Base-by-base conservation (phyloP, 2,329 filamentous ascomycete genomes). In the Colletotrichum sp. region DNA sequence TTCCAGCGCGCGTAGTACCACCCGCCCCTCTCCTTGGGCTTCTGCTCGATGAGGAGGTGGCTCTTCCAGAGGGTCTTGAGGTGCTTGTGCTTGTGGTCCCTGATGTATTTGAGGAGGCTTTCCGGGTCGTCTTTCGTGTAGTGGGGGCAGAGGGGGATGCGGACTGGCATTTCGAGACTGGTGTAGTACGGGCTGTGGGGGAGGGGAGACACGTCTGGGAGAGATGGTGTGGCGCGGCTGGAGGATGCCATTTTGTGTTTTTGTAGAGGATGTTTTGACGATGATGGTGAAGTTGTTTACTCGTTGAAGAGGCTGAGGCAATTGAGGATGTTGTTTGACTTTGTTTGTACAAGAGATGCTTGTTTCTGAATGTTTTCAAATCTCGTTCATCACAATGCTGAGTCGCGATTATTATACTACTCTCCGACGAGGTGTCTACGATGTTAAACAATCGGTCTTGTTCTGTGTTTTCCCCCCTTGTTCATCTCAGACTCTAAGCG, bases 1-100 rank as follows among this genome's bases (percentile, higher is more conserved):
- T 70, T 63, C 71, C 71, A 74, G 30, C 34, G 34, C 24, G 67
- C 57, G 18, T 32, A 49, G 30, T 63, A 39, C 21, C 39, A 49
- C 9, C 39, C 39, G 18, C 39, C 39, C 12, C 0, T 0, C 0
- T 49, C 68, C 64, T 12, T 21, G 44, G 44, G n/a, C n/a, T 21
- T 52, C n/a, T 52, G 44, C n/a, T 52, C 44, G n/a, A 52, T 13
- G 6, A 52, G 6, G 44, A 52, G n/a, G n/a, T 21, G 12, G n/a
- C n/a, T 52, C n/a, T 52, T 52, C 10, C n/a, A 12, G n/a, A 52
- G 44, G 10, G n/a, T 12, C 44, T 52, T 52, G n/a, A 52, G 44
- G n/a, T 52, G n/a, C n/a, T 49, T 49, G 18, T 49, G 18, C 1
- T 52, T 52, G 44, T 24, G 44, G 30, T 21, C 59, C 15, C 30